These are phyloP conservation scores for Solanum megistacrolobum DNA, from an alignment of 257 asterid genomes.

Conservation along the genomic window DNA sequence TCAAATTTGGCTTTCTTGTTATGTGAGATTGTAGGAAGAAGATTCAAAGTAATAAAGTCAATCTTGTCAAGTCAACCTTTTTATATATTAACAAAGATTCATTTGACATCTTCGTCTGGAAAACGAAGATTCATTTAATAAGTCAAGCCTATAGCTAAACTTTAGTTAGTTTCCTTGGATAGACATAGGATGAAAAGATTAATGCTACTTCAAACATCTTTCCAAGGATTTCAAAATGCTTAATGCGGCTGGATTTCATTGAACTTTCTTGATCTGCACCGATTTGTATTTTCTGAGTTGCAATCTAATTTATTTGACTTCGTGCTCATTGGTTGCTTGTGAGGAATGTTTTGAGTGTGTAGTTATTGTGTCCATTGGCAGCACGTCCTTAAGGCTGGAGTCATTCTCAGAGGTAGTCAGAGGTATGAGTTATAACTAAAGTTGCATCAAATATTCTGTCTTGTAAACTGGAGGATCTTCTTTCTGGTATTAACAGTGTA, in stretches of 20 bases:
- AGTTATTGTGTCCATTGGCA: background rate
- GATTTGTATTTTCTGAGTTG: background rate
- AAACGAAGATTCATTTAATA: background rate
- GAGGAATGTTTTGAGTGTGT: background rate
- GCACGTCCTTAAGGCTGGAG: background rate
- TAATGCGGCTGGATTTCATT: background rate
- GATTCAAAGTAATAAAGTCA: background rate
- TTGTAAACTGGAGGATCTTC: background rate
- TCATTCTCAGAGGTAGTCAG: background rate
- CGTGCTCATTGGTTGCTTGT: background rate
- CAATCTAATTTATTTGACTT: background rate
- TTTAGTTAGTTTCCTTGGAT: background rate
- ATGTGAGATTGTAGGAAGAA: background rate
- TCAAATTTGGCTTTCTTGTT: background rate
- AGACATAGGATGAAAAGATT: background rate
- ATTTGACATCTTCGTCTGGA: background rate
- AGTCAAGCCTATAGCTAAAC: background rate
- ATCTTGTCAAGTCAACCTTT: background rate
- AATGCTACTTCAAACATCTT: background rate
- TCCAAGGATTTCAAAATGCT: background rate
- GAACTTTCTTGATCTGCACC: background rate
- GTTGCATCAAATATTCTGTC: background rate
- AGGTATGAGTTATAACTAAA: background rate
- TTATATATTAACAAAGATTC: background rate
- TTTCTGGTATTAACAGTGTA: background rate